Conservation (phyloP, 2,329 filamentous ascomycete genomes). For the Whalleya microplaca region DNA sequence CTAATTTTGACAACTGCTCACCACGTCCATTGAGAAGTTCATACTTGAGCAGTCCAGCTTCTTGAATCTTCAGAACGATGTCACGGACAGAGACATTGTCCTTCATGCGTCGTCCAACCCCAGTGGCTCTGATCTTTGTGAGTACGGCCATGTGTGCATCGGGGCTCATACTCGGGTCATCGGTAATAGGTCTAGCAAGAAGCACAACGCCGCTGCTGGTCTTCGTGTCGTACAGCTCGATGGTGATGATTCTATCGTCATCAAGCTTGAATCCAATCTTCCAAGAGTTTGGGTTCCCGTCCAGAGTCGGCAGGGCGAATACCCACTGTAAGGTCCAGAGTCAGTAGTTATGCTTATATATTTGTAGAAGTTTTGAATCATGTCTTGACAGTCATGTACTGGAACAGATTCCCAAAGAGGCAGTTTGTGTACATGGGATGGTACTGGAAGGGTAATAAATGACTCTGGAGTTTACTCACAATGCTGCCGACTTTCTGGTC, state of each 20-base stretch:
- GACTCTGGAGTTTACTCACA: too few species aligned
- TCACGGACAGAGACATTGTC: neutral
- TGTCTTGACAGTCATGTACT: too few species aligned
- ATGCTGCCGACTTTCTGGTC: neutral
- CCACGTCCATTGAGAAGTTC: neutral
- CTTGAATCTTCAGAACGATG: neutral
- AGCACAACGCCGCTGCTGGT: neutral
- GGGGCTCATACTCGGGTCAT: neutral
- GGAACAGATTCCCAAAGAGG: too few species aligned
- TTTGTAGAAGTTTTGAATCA: too few species aligned
- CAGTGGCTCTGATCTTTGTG: neutral
- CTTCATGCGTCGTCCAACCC: neutral
- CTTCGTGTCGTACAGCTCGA: conserved; percentile 2
- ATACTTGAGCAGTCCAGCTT: neutral
- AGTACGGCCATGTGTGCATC: neutral
- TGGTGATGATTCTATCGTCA: neutral
- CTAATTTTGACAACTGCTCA: neutral
- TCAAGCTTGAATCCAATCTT: conserved; percentile 6
- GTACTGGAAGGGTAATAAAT: too few species aligned
- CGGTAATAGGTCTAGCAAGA: neutral
- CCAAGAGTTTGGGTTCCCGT: conserved; percentile 6
- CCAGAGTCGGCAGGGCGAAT: neutral
- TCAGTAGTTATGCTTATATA: too few species aligned
- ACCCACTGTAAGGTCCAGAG: too few species aligned
- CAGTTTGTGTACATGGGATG: too few species aligned